These are phyloP conservation scores for Bipolaris oryzae DNA, from an alignment of 2,329 filamentous ascomycete species.

Conservation along the genomic window DNA sequence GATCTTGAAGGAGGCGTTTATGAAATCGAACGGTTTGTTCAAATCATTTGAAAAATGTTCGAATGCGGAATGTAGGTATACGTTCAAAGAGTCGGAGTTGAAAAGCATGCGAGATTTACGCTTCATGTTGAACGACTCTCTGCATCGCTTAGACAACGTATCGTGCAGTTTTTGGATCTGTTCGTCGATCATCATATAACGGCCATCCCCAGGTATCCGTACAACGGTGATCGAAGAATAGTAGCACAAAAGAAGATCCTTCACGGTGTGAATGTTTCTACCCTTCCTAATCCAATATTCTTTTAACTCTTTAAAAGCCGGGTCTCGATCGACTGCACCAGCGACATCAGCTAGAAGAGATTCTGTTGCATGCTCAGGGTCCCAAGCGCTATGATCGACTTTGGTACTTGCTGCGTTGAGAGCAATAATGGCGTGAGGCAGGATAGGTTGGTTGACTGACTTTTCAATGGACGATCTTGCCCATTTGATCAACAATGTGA, in stretches of 20 bases:
- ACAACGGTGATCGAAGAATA: too few relatives aligned
- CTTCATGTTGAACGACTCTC: neutral
- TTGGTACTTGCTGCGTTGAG: conserved; percentile 55
- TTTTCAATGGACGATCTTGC: conserved; percentile 16
- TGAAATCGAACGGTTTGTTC: conserved; percentile 59
- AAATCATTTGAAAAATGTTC: conserved; percentile 57
- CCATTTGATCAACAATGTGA: conserved; percentile 4
- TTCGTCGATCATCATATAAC: too few relatives aligned
- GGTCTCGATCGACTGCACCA: neutral
- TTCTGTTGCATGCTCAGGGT: neutral
- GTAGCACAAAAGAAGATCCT: too few relatives aligned
- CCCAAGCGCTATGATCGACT: conserved; percentile 36
- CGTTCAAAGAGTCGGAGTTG: conserved; percentile 54
- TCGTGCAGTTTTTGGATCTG: conserved; percentile 1
- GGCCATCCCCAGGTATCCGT: too few relatives aligned
- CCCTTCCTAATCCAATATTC: neutral
- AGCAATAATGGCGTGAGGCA: conserved; percentile 62
- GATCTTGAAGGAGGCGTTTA: conserved; percentile 53
- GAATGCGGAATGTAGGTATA: conserved; percentile 58
- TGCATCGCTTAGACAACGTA: neutral
- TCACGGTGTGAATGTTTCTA: too few relatives aligned
- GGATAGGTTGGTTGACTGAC: conserved; percentile 58
- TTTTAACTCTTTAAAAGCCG: neutral
- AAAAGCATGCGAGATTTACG: conserved; percentile 54
- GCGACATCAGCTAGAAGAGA: neutral